Conservation (phyloP, 129 eudicot species). For the Solidago caesia region DNA sequence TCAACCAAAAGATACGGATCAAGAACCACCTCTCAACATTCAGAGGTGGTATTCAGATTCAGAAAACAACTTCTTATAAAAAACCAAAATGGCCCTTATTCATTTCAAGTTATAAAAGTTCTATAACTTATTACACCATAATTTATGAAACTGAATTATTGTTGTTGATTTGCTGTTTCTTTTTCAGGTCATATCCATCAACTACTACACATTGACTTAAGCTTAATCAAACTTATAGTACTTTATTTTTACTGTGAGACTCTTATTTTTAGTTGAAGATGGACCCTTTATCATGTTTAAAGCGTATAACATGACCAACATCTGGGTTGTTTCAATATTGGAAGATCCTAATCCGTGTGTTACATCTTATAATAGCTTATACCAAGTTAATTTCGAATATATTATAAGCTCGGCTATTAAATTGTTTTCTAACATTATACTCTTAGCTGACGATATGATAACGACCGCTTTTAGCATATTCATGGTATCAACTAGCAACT, state of each 20-base stretch:
- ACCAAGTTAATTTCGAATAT: not conserved
- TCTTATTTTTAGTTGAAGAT: too few relatives aligned
- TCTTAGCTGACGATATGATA: not conserved
- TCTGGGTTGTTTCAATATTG: not conserved
- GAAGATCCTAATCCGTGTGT: too few relatives aligned
- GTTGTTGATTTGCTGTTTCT: not conserved
- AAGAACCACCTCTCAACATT: too few relatives aligned
- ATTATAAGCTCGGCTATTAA: not conserved
- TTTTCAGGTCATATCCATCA: conserved; percentile 89
- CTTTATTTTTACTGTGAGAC: not conserved
- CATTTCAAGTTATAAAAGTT: too few relatives aligned
- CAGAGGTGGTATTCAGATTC: too few relatives aligned
- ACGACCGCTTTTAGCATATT: not conserved
- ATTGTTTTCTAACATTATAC: too few relatives aligned
- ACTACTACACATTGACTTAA: conserved; percentile 11
- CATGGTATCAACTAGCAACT: not conserved
- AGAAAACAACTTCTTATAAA: too few relatives aligned
- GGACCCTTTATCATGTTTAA: too few relatives aligned
- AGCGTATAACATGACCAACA: not conserved
- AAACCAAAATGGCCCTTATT: too few relatives aligned
- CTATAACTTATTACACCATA: too few relatives aligned
- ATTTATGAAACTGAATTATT: not conserved
- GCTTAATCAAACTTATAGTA: not conserved
- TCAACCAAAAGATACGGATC: too few relatives aligned
- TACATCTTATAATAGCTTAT: not conserved